Conservation (phyloP, 176 grass and related monocot species). For the Hyparrhenia diplandra region DNA sequence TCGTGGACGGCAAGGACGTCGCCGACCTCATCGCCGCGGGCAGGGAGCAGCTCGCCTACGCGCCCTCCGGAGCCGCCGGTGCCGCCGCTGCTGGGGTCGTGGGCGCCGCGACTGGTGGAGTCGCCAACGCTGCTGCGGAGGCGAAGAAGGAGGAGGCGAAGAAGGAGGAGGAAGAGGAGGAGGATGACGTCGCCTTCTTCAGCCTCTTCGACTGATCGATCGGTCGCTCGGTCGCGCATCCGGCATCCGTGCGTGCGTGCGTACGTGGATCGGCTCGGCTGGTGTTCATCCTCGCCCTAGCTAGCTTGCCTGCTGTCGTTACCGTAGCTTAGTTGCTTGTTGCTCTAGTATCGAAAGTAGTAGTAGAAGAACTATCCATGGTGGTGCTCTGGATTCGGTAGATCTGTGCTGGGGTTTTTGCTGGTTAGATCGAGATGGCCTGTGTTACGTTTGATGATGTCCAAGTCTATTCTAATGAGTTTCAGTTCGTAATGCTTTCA, state of each 20-base stretch:
- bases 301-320: neutral
- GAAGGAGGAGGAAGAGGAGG: neutral
- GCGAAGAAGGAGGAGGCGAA: neutral
- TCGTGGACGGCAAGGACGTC: constrained; percentile 7
- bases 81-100: too few relatives aligned
- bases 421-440: too few relatives aligned
- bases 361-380: too few relatives aligned
- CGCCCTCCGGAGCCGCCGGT: neutral
- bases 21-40: constrained; percentile 8
- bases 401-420: too few relatives aligned
- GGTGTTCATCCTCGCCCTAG: neutral
- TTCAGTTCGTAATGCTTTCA: too few relatives aligned
- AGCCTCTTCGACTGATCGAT: neutral
- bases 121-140: neutral
- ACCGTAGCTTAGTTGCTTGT: neutral
- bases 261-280: neutral
- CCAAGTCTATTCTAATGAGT: too few relatives aligned
- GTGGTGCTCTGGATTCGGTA: too few relatives aligned
- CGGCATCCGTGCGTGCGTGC: too few relatives aligned
- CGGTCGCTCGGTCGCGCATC: neutral
- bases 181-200: neutral
- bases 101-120: too few relatives aligned
- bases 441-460: too few relatives aligned
- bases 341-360: neutral
- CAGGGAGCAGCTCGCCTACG: constrained; percentile 17